These are phyloP conservation scores for Fagus crenata DNA, from an alignment of 306 rosid genomes.

Conservation along the genomic window DNA sequence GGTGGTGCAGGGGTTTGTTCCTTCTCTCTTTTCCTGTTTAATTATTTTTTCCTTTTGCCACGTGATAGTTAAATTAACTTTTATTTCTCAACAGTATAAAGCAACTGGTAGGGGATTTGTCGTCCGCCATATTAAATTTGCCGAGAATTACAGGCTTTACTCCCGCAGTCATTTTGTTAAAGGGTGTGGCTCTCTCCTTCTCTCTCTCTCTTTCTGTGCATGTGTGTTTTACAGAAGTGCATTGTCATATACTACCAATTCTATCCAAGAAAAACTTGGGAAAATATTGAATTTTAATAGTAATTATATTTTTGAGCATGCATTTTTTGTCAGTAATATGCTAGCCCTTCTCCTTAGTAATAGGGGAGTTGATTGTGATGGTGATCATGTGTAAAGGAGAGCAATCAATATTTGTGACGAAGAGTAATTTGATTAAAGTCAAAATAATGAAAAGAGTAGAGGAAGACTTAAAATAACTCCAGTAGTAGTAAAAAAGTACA, in stretches of 20 bases:
- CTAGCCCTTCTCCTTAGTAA: not conserved
- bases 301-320: not conserved
- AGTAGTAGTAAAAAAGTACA: no score
- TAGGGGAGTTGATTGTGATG: no score
- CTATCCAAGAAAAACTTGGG: no score
- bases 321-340: not conserved
- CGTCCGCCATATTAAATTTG: constrained; percentile 85
- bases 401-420: no score
- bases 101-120: constrained; percentile 98
- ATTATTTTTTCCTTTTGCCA: not conserved
- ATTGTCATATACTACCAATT: not conserved
- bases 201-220: not conserved
- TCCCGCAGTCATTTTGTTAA: constrained; percentile 97
- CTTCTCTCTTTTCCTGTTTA: constrained; percentile 11
- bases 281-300: no score
- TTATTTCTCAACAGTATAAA: constrained; percentile 68
- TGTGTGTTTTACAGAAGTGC: not conserved
- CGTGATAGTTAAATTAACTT: constrained; percentile 11
- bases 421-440: no score
- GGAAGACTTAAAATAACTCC: no score
- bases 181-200: constrained; percentile 57
- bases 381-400: no score
- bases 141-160: constrained; percentile 92
- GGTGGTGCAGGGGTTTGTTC: constrained; percentile 94
- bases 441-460: no score